phyloP scores from a whole-genome alignment of 345 rosid species.

The Passiflora organensis region DNA sequence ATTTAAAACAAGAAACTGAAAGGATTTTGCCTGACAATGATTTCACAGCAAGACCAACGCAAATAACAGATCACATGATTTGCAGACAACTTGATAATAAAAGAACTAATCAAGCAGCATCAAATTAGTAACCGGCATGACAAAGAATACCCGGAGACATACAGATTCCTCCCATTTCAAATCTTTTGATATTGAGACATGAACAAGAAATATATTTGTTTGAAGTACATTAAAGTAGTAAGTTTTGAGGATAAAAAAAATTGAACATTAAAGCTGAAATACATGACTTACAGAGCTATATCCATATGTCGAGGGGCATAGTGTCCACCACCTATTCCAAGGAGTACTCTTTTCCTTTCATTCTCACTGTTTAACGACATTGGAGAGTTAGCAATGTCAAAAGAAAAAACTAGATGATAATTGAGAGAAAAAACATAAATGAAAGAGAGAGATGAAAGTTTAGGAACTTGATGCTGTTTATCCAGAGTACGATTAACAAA shows the following conservation, averaged over 20 bases:
- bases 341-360: slow-evolving; percentile 59
- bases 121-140: background rate
- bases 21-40: too few species aligned
- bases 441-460: background rate
- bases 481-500: background rate
- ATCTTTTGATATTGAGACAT: background rate
- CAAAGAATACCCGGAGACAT: too few species aligned
- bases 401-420: background rate
- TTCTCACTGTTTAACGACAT: slow-evolving; percentile 37
- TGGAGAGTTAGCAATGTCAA: background rate
- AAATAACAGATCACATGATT: too few species aligned
- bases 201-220: background rate
- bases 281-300: slow-evolving; percentile 55
- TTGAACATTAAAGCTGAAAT: background rate
- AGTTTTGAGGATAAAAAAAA: background rate
- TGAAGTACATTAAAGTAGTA: background rate
- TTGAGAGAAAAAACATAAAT: background rate
- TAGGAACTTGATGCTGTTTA: background rate
- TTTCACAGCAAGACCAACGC: too few species aligned
- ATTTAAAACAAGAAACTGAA: too few species aligned
- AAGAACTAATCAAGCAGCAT: background rate
- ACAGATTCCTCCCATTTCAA: too few species aligned
- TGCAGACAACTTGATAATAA: background rate
- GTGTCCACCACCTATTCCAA: slow-evolving; percentile 93
- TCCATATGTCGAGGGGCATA: slow-evolving; percentile 95